Conservation (phyloP, 1,284 basidiomycete species). For the Ceratobasidium sp. region DNA sequence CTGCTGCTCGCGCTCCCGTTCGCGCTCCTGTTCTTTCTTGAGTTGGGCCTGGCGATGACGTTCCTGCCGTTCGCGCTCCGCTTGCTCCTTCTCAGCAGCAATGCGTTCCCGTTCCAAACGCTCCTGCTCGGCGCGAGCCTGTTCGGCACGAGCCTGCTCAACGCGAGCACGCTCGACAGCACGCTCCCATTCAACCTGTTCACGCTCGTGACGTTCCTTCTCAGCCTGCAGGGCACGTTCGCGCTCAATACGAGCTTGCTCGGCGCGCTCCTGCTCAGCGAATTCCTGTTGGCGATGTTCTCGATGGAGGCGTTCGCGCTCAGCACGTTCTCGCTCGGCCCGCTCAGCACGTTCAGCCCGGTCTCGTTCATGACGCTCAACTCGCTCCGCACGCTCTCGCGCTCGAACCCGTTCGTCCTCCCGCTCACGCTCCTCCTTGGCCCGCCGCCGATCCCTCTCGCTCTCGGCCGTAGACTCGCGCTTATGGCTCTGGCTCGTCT, state of each 20-base stretch:
- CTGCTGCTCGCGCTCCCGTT: conserved; percentile 28
- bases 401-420: not conserved
- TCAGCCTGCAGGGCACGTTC: conserved; percentile 6
- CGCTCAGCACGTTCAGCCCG: conserved; percentile 19
- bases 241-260: conserved; percentile 20
- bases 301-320: conserved; percentile 26
- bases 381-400: conserved; percentile 27
- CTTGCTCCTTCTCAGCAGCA: conserved; percentile 19
- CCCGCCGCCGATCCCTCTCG: conserved; percentile 21
- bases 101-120: conserved; percentile 18
- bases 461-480: conserved; percentile 41
- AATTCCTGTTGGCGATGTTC: conserved; percentile 12
- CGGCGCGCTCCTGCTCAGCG: not conserved
- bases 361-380: conserved; percentile 17
- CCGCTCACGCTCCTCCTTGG: conserved; percentile 5
- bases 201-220: conserved; percentile 14
- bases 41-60: conserved; percentile 2
- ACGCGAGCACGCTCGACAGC: conserved; percentile 15
- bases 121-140: conserved; percentile 20
- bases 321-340: conserved; percentile 1
- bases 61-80: conserved; percentile 27
- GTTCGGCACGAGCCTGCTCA: conserved; percentile 3
- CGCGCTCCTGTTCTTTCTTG: conserved; percentile 28
- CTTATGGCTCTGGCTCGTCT: conserved; percentile 18
- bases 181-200: conserved; percentile 21